phyloP scores from a whole-genome alignment of 1,139 yeast genomes.

The Blastobotrys ciferrii region DNA sequence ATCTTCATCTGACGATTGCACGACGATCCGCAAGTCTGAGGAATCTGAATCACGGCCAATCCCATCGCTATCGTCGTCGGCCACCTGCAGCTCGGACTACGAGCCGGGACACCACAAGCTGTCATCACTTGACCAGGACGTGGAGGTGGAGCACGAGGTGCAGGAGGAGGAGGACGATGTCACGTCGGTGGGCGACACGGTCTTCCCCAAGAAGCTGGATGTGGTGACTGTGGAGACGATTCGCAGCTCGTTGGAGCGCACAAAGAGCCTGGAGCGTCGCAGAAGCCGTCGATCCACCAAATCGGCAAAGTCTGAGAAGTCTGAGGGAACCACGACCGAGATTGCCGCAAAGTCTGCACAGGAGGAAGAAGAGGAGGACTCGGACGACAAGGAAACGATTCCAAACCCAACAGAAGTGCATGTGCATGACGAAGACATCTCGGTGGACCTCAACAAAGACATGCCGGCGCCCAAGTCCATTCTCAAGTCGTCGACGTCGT shows the following conservation, averaged over 20 bases:
- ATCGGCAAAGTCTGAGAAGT: conserved; percentile 14
- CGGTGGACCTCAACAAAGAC: conserved; percentile 19
- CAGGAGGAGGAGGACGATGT: conserved; percentile 23
- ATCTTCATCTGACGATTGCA: conserved; percentile 1
- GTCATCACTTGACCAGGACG: not conserved
- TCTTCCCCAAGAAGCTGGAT: conserved; percentile 39
- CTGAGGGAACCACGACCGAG: conserved; percentile 10
- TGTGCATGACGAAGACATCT: conserved; percentile 21
- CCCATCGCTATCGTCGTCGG: conserved; percentile 28
- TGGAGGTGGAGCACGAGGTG: conserved; percentile 10
- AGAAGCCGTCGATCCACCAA: conserved; percentile 31
- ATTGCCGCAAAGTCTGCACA: conserved; percentile 14
- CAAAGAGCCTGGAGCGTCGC: conserved; percentile 37
- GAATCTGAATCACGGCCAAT: conserved; percentile 17
- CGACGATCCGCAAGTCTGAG: conserved; percentile 9
- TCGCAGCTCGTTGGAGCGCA: conserved; percentile 37
- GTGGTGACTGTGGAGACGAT: conserved; percentile 37
- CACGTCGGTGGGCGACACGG: conserved; percentile 36
- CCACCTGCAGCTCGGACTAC: conserved; percentile 12
- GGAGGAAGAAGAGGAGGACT: conserved; percentile 18
- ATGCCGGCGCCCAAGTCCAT: conserved; percentile 27
- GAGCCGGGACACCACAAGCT: not conserved
- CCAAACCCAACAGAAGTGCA: conserved; percentile 36
- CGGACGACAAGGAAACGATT: conserved; percentile 26
- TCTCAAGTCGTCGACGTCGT: conserved; percentile 21